phyloP scores from a whole-genome alignment of 768 basidiomycete genomes.

The Calocybe cyanea region DNA sequence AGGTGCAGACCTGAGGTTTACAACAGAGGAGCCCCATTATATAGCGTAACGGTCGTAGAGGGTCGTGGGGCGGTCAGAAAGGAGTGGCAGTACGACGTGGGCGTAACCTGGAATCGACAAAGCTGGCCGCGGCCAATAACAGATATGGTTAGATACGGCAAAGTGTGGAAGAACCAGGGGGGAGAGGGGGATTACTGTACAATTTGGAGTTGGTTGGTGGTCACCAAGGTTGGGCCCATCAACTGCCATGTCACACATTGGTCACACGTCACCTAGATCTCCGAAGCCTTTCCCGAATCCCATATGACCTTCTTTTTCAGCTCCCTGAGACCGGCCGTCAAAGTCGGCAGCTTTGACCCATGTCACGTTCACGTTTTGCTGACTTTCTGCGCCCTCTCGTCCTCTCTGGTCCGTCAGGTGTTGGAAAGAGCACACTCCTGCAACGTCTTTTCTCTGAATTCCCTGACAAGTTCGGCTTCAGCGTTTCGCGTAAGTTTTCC shows the following conservation, averaged over 20 bases:
- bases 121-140: background rate
- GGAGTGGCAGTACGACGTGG: slow-evolving; percentile 4
- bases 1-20: slow-evolving; percentile 61
- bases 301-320: background rate
- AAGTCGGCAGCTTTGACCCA: too few species aligned
- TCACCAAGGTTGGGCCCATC: too few species aligned
- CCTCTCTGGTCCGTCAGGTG: slow-evolving; percentile 88
- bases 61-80: slow-evolving; percentile 6
- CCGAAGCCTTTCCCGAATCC: slow-evolving; percentile 4
- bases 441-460: slow-evolving; percentile 73
- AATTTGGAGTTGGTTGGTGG: too few species aligned
- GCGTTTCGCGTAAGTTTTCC: slow-evolving; percentile 70
- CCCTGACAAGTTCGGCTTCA: slow-evolving; percentile 88
- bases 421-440: slow-evolving; percentile 91
- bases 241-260: slow-evolving; percentile 6
- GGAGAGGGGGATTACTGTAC: background rate
- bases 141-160: slow-evolving; percentile 8
- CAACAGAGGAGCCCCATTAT: slow-evolving; percentile 84
- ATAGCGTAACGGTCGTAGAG: slow-evolving; percentile 27
- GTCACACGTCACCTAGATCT: background rate
- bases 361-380: slow-evolving; percentile 17
- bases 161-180: background rate
- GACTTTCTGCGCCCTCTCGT: slow-evolving; percentile 73
- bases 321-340: too few species aligned
- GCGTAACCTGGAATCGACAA: too few species aligned